These are phyloP conservation scores for Pythium insidiosum DNA, from an alignment of 352 stramenopile genomes.

Conservation along the genomic window DNA sequence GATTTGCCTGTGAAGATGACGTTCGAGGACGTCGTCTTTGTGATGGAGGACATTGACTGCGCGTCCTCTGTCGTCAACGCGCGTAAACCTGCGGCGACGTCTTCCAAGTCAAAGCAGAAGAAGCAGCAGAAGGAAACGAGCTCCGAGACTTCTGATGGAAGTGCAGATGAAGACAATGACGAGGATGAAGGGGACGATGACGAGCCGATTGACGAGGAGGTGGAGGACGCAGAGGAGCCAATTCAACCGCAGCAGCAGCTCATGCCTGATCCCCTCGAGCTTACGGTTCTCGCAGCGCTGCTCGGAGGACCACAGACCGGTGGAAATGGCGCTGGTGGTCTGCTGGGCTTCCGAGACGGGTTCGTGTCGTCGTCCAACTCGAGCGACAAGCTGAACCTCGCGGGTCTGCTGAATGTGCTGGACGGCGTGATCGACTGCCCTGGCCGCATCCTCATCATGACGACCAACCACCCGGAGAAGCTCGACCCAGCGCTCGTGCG, in stretches of 20 bases:
- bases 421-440: conserved; percentile 88
- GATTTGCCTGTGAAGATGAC: conserved; percentile 56
- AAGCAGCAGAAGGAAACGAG: conserved; percentile 3
- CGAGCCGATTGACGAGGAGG: too few species aligned
- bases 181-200: conserved; percentile 22
- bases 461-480: conserved; percentile 90
- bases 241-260: too few species aligned
- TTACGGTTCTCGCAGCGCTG: neutral
- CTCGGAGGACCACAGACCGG: too few species aligned
- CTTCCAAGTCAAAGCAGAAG: neutral
- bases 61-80: conserved; percentile 66
- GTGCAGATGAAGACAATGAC: neutral
- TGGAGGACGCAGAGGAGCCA: too few species aligned
- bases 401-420: conserved; percentile 84
- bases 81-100: too few species aligned
- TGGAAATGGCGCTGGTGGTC: too few species aligned
- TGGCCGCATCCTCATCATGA: conserved; percentile 90
- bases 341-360: neutral
- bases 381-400: conserved; percentile 58
- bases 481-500: conserved; percentile 89
- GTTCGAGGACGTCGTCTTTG: conserved; percentile 86
- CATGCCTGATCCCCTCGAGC: too few species aligned
- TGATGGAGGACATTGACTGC: conserved; percentile 88
- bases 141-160: neutral
- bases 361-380: neutral